phyloP scores from a whole-genome alignment of 2,329 filamentous ascomycete genomes.

The Aspergillus sp. region DNA sequence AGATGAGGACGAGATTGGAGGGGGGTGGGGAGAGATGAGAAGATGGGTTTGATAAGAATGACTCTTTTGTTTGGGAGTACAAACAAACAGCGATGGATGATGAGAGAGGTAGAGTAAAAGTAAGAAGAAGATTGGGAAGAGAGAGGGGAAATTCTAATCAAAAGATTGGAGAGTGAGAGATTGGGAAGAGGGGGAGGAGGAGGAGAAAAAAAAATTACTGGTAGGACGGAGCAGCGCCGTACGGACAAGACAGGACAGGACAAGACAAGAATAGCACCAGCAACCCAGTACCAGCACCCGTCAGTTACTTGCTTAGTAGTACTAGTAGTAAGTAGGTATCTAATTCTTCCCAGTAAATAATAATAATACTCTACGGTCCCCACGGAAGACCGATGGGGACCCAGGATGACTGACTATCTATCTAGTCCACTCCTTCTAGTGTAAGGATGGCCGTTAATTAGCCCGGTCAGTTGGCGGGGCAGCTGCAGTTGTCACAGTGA shows the following conservation, averaged over 20 bases:
- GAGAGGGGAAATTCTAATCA: not conserved
- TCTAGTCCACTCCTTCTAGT: constrained; percentile 15
- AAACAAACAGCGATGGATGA: constrained; percentile 16
- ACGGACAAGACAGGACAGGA: not conserved
- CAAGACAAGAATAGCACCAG: not conserved
- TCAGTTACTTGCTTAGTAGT: not conserved
- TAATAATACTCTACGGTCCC: constrained; percentile 2
- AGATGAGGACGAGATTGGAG: constrained; percentile 16
- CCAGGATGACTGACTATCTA: constrained; percentile 3
- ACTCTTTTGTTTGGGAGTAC: constrained; percentile 10
- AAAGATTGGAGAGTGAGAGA: not conserved
- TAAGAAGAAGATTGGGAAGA: not conserved
- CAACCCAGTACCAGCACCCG: not conserved
- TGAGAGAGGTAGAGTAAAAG: constrained; percentile 12
- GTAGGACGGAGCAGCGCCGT: not conserved
- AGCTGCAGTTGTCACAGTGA: constrained; percentile 18
- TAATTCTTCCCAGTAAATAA: not conserved
- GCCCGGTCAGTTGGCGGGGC: constrained; percentile 17
- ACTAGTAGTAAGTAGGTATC: not conserved
- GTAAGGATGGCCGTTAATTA: constrained; percentile 1
- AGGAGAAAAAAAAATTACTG: not conserved
- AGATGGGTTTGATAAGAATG: not conserved
- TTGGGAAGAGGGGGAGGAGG: not conserved
- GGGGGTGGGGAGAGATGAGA: constrained; percentile 14
- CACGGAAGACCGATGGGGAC: constrained; percentile 16